Evolutionary conservation across 2,329 filamentous ascomycete species (phyloP).

Genomic region (Akanthomyces uredinophilus): DNA sequence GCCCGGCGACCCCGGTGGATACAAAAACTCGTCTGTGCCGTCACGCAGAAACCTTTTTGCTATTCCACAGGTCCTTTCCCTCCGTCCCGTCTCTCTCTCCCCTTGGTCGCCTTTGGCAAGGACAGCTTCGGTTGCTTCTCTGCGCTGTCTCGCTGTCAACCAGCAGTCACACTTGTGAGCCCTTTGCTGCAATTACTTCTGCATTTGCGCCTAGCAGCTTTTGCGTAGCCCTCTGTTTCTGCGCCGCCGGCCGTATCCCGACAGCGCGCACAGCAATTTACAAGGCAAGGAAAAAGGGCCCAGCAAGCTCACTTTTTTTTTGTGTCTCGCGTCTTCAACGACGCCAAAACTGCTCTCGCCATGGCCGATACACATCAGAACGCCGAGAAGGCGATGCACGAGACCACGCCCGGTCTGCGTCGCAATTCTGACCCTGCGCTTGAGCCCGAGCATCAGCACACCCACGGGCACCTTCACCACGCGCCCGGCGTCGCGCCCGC

Average conservation of each 20-base stretch:
- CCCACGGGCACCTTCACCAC: constrained; percentile 40
- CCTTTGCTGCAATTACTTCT: constrained; percentile 1
- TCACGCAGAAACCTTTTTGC: constrained; percentile 4
- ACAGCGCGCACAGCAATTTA: not conserved
- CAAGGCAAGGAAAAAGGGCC: not conserved
- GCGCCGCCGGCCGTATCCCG: not conserved
- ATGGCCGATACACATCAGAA: constrained; percentile 5
- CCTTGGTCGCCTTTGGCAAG: not conserved
- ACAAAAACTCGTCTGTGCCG: constrained; percentile 14
- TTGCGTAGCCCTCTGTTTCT: not conserved
- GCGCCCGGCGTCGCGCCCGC: constrained; percentile 30
- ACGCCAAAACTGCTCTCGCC: not conserved
- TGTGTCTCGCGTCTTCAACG: not conserved
- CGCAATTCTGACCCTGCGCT: constrained; percentile 30
- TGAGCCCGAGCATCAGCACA: constrained; percentile 37
- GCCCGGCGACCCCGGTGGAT: constrained; percentile 14
- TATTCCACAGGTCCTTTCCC: constrained; percentile 9
- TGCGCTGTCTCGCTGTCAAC: constrained; percentile 1
- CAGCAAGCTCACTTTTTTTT: not conserved
- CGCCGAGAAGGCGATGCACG: constrained; percentile 7
- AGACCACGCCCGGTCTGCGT: constrained; percentile 18
- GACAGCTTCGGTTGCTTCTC: not conserved
- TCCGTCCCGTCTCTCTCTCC: not conserved
- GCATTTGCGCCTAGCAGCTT: not conserved
- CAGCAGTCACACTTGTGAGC: constrained; percentile 12